A percentile compares a stretch with the other conserved stretches of the same genome.
phyloP scores from a whole-genome alignment of 2,329 filamentous ascomycete genomes.

The Cladobotryum mycophilum region DNA sequence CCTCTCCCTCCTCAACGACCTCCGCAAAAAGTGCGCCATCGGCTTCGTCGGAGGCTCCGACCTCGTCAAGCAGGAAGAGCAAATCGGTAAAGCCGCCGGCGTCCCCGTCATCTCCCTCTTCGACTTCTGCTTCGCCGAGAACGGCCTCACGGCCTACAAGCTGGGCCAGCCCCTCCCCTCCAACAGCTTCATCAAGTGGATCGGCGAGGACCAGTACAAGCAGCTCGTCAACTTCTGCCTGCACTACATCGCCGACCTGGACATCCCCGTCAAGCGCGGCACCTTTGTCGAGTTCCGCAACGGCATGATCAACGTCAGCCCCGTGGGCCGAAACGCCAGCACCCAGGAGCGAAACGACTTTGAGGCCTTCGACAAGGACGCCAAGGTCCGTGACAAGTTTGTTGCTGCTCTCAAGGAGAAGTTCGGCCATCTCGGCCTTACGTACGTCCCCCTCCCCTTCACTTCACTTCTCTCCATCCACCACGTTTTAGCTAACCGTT shows the following conservation, averaged over 20 bases:
- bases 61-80: slow-evolving; percentile 90
- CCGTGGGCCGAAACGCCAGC: slow-evolving; percentile 80
- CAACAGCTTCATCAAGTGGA: slow-evolving; percentile 84
- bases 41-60: slow-evolving; percentile 92
- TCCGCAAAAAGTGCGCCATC: slow-evolving; percentile 83
- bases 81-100: slow-evolving; percentile 63
- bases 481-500: not conserved
- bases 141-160: slow-evolving; percentile 87
- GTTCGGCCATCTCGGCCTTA: slow-evolving; percentile 79
- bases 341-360: slow-evolving; percentile 75
- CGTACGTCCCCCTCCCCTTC: slow-evolving; percentile 48
- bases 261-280: slow-evolving; percentile 75
- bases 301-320: slow-evolving; percentile 83
- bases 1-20: slow-evolving; percentile 67
- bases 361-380: slow-evolving; percentile 70
- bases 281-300: slow-evolving; percentile 87
- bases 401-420: slow-evolving; percentile 70
- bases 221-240: slow-evolving; percentile 68
- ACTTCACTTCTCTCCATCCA: not conserved
- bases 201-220: slow-evolving; percentile 81
- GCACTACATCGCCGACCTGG: slow-evolving; percentile 78
- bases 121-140: slow-evolving; percentile 97
- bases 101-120: slow-evolving; percentile 76
- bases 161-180: slow-evolving; percentile 68
- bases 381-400: slow-evolving; percentile 70